These are phyloP conservation scores for Penicillium sp. DNA, from an alignment of 2,329 filamentous ascomycete genomes.

Conservation along the genomic window DNA sequence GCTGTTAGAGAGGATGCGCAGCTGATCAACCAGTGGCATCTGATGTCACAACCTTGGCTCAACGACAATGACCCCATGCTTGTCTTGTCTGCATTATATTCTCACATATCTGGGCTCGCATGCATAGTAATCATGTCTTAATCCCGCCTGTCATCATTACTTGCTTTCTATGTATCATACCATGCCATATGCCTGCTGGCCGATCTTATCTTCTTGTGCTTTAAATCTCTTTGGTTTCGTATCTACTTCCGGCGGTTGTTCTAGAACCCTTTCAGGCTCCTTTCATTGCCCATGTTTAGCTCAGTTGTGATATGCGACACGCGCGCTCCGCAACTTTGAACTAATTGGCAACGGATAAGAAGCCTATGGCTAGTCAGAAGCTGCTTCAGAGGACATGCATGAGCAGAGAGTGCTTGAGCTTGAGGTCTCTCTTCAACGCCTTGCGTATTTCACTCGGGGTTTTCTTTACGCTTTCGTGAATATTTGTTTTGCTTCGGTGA, in stretches of 20 bases:
- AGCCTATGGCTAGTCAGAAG: too few species aligned
- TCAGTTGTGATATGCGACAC: too few species aligned
- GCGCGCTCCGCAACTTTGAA: too few species aligned
- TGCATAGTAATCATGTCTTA: not conserved
- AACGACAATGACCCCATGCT: not conserved
- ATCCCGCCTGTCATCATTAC: not conserved
- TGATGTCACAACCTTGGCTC: not conserved
- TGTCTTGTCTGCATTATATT: not conserved
- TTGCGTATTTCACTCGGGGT: too few species aligned
- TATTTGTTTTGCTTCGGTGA: slow-evolving; percentile 38
- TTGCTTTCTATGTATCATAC: not conserved
- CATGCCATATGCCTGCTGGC: not conserved
- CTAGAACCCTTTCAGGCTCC: not conserved
- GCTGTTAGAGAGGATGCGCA: not conserved
- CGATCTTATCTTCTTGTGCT: not conserved
- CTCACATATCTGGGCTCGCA: not conserved
- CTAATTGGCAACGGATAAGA: too few species aligned
- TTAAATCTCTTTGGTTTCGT: not conserved
- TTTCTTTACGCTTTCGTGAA: not conserved
- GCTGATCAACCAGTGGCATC: not conserved
- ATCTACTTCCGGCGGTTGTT: not conserved
- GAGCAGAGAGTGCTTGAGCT: too few species aligned
- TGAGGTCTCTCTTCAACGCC: too few species aligned
- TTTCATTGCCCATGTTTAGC: not conserved
- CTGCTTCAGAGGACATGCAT: too few species aligned